Base-by-base conservation (phyloP, 352 stramenopile species). In the Phytophthora multivora region DNA sequence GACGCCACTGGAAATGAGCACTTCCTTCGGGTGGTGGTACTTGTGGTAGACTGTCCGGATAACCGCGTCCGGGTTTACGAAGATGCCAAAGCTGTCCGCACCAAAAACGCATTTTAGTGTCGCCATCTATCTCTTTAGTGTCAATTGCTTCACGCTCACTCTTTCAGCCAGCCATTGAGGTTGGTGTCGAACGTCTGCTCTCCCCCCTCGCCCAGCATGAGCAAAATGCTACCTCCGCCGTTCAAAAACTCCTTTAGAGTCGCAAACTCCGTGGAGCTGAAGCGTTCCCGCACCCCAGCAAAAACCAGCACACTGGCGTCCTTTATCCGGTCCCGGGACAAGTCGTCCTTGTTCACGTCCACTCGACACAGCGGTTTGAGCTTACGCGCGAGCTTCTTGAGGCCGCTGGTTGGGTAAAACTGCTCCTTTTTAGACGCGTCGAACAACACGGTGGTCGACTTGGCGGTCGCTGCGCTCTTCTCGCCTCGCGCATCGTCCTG, bases 11-110 rank as follows among this genome's bases (percentile, higher is more conserved):
- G 89, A 93, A 26, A 99, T 95, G 51, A 98, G 85, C 18, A 96
- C 94, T 68, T 99, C 95, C 60, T 98, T 98, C 1, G 96, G 96
- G 60, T 99, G 96, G 39, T 98, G 82, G 61, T 98, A 99, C 71
- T 98, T 98, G 79, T 98, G 91, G 69, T 98, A 98, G 21, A 97
- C 90, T 11, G 90, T 97, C 40, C 95, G 79, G 28, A 98, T 93
- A 4, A 98, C 91, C 13, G 78, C 83, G 59, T 98, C 93, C 16
- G 78, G 68, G 47, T 96, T 95, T 47, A 95, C 71, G 45, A 83
- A 89, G 46, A 96, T 95, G n/a, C 88, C 88, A 41, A 83, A 94
- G 51, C 85, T 93, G 36, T 11, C 2, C 45, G 15, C 30, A 35
- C 13, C 5, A n/a, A 41, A n/a, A n/a, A 51, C 15, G n/a, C 18